Conservation (phyloP, 768 basidiomycete genomes). For the Russula lepida region DNA sequence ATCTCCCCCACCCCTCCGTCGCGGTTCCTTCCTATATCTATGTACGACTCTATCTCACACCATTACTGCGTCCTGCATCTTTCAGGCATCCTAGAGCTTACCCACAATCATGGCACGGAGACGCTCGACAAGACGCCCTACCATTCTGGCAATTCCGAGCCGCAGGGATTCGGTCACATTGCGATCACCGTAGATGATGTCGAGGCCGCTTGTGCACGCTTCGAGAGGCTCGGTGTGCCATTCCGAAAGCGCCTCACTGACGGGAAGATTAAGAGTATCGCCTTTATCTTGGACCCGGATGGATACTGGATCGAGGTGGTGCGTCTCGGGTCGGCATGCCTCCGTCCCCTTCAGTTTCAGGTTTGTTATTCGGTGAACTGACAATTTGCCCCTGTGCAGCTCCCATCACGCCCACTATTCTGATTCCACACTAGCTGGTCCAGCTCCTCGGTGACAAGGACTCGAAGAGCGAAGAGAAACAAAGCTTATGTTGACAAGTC, state of each 20-base stretch:
- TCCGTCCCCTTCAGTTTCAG: neutral
- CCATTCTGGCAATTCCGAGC: constrained; percentile 77
- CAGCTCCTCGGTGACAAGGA: neutral
- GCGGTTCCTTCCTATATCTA: neutral
- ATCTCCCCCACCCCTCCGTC: neutral
- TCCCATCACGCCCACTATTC: neutral
- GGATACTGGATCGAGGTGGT: constrained; percentile 31
- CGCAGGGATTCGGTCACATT: constrained; percentile 81
- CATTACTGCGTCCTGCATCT: neutral
- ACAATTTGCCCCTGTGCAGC: neutral
- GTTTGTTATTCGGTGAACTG: neutral
- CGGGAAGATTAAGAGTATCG: constrained; percentile 79
- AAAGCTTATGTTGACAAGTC: neutral
- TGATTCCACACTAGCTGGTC: neutral
- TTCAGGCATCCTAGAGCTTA: constrained; percentile 71
- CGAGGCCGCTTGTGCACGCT: constrained; percentile 71
- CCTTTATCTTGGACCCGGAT: constrained; percentile 81
- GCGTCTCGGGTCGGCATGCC: neutral
- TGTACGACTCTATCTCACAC: neutral
- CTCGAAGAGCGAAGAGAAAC: neutral
- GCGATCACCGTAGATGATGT: constrained; percentile 80
- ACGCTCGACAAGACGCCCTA: constrained; percentile 77
- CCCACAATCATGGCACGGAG: constrained; percentile 89
- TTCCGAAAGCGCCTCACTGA: constrained; percentile 87
- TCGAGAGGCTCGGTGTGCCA: constrained; percentile 67